Percentiles rank a stretch among this genome's conserved stretches.
phyloP scores from a whole-genome alignment of 164 flowering plant genomes.

The Piper betle region DNA sequence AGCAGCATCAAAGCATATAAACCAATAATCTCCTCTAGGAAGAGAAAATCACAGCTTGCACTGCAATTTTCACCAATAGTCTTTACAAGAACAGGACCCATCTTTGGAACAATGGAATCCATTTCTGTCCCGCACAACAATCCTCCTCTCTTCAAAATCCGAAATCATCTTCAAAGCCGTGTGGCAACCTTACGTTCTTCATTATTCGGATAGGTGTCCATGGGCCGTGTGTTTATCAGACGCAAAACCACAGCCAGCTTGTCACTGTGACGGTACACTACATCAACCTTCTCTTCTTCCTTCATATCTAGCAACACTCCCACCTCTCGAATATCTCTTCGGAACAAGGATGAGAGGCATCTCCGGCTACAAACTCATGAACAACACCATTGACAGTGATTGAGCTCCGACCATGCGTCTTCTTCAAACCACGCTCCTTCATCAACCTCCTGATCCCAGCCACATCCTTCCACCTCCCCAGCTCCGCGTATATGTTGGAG shows the following conservation, averaged over 20 bases:
- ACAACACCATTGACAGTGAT: conserved; percentile 32
- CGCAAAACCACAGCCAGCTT: conserved; percentile 43
- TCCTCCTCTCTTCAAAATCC: conserved; percentile 24
- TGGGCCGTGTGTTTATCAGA: conserved; percentile 27
- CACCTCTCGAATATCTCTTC: conserved; percentile 18
- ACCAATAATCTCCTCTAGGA: too few species aligned
- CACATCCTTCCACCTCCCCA: conserved; percentile 31
- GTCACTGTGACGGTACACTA: conserved; percentile 40
- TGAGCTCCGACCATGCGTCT: conserved; percentile 33
- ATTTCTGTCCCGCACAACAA: conserved; percentile 50
- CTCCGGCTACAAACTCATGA: conserved; percentile 32
- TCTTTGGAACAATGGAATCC: conserved; percentile 50
- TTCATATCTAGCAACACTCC: conserved; percentile 32
- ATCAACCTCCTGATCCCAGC: conserved; percentile 19
- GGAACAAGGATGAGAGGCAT: conserved; percentile 15
- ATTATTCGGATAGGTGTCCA: conserved; percentile 32
- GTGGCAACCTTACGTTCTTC: conserved; percentile 44
- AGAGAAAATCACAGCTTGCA: too few species aligned
- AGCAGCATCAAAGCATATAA: too few species aligned
- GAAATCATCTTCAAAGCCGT: conserved; percentile 34
- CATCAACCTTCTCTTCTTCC: conserved; percentile 32
- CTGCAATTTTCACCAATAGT: too few species aligned
- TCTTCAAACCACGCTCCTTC: conserved; percentile 31
- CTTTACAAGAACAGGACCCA: conserved; percentile 46
- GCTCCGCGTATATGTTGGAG: conserved; percentile 30